Evolutionary conservation across 495 filamentous ascomycete genomes (phyloP), one percentile per base, ranked within the genome.

Genomic region (Neurospora sp.): DNA sequence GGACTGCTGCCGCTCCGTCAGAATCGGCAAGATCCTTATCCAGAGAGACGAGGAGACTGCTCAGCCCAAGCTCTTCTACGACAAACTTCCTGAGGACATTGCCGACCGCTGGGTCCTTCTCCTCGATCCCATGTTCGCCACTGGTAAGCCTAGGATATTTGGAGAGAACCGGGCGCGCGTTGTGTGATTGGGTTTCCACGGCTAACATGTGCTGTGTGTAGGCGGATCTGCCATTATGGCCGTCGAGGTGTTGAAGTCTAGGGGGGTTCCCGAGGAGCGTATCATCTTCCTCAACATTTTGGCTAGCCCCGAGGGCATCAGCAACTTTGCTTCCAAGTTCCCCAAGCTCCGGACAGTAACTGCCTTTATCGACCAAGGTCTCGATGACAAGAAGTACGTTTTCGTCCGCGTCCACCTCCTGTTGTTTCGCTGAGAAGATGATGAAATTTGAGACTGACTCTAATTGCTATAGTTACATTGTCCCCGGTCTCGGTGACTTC

Each of bases 101-200:
- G 89, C 91, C 10, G 87, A 95, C 12, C 84, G 96, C 81, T 98
- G 94, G 93, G 94, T 97, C 39, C 86, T 99, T 38, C 85, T 99
- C n/a, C 85, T 99, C 40, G 96, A 99, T 79, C 96, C 96, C 3
- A 99, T 99, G 96, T 94, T 99, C 83, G 96, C 96, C 69, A 98
- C 96, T 75, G 96, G 95, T 94, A 81, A 78, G 87, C 80, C 40
- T n/a, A 37, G 40, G 1, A 27, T 27, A 4, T 70, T 17, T 40
- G 70, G 31, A 8, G 40, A 65, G 31, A 65, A 65, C 27, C 14
- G 12, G 27, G 31, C 3, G 53, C 1, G 17, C 31, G 3, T 70
- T 17, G 17, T 12, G n/a, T 22, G 0, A 22, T 16, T 16, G 31
- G 9, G 39, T 14, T 40, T 3, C 8, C 17, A 4, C 35, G 68